Percentiles rank a stretch among this genome's conserved stretches.
phyloP scores from a whole-genome alignment of 805 yeast species.

The Kuraishia molischiana region DNA sequence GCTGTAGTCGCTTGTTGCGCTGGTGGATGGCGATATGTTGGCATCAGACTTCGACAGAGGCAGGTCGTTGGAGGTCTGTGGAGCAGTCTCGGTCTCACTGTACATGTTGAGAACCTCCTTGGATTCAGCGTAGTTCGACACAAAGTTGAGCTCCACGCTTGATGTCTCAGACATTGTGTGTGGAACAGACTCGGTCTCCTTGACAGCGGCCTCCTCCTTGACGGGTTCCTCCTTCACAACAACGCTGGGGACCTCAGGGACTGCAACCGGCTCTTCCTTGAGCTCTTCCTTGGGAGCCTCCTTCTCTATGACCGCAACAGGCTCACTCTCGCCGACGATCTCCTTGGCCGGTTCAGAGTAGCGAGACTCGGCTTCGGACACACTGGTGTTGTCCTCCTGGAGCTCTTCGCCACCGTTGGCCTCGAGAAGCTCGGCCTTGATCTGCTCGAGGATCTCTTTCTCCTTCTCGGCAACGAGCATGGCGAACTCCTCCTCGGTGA shows the following conservation, averaged over 20 bases:
- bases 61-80: not conserved
- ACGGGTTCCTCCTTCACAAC: not conserved
- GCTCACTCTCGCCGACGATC: constrained; percentile 1
- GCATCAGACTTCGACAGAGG: not conserved
- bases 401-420: not conserved
- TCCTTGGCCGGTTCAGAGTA: not conserved
- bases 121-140: not conserved
- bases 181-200: not conserved
- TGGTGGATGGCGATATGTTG: constrained; percentile 11
- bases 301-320: not conserved
- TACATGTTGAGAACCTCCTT: not conserved
- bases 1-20: constrained; percentile 25
- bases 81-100: not conserved
- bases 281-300: not conserved
- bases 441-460: constrained; percentile 3
- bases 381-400: constrained; percentile 2
- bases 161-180: constrained; percentile 5
- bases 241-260: not conserved
- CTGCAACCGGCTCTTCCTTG: not conserved
- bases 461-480: constrained; percentile 2
- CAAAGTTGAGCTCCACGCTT: constrained; percentile 3
- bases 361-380: not conserved
- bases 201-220: not conserved
- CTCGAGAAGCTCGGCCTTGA: constrained; percentile 2
- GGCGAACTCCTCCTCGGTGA: constrained; percentile 1